Percentiles rank a stretch among this genome's conserved stretches.
These are phyloP conservation scores for Cornus controversa DNA, from an alignment of 148 eudicot genomes.

Conservation along the genomic window DNA sequence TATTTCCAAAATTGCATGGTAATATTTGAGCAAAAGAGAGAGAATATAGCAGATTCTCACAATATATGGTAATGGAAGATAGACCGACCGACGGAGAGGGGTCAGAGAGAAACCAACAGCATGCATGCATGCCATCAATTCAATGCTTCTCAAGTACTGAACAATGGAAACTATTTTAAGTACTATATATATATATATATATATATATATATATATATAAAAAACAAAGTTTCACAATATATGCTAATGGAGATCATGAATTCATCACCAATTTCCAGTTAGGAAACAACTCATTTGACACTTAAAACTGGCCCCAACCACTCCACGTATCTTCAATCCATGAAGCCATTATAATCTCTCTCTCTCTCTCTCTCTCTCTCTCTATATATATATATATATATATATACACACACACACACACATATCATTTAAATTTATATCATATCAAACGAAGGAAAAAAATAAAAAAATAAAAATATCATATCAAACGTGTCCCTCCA, in stretches of 20 bases:
- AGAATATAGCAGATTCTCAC: no score
- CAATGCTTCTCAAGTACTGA: background rate
- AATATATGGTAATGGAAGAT: no score
- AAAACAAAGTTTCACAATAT: background rate
- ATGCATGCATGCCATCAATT: background rate
- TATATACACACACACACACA: background rate
- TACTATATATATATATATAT: no score
- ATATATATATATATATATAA: no score
- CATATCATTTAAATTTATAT: no score
- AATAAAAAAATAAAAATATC: no score
- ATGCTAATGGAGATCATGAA: background rate
- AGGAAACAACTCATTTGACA: conserved; percentile 9
- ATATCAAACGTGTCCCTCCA: conserved; percentile 5
- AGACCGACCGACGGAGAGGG: no score
- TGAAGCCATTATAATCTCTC: background rate
- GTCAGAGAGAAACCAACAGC: background rate
- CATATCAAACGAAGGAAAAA: no score
- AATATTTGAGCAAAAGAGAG: background rate
- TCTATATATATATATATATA: no score
- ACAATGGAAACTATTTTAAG: background rate
- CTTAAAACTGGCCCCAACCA: background rate
- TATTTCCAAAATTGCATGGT: background rate
- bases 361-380: no score
- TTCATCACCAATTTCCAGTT: background rate
- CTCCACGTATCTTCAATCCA: background rate